Percentiles rank a stretch among this genome's conserved stretches.
Conservation (phyloP, 805 yeast genomes). For the Wickerhamiella sorbophila region DNA sequence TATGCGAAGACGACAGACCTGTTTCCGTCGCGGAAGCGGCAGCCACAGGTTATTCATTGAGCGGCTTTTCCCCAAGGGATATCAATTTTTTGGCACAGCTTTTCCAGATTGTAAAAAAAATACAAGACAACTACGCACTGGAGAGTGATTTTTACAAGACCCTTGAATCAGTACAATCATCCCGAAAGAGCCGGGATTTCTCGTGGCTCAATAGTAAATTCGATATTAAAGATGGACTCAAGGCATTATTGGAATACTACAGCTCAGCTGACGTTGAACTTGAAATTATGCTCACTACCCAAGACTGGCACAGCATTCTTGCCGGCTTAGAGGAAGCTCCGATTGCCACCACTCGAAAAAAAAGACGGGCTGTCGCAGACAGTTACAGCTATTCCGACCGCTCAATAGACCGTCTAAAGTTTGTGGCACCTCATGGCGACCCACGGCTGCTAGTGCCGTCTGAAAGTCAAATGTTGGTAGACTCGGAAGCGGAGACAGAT, state of each 20-base stretch:
- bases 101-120: slow-evolving; percentile 4
- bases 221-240: not conserved
- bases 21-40: slow-evolving; percentile 9
- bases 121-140: slow-evolving; percentile 1
- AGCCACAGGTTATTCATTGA: not conserved
- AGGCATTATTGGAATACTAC: not conserved
- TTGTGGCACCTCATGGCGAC: slow-evolving; percentile 7
- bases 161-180: too few relatives aligned
- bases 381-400: not conserved
- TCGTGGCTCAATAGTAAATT: slow-evolving; percentile 1
- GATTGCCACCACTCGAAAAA: not conserved
- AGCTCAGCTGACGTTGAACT: not conserved
- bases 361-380: slow-evolving; percentile 1
- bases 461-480: not conserved
- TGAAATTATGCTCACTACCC: not conserved
- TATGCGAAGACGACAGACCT: slow-evolving; percentile 11
- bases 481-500: slow-evolving; percentile 1
- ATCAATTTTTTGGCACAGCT: slow-evolving; percentile 8
- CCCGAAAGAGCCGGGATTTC: not conserved
- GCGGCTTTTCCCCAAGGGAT: slow-evolving; percentile 13
- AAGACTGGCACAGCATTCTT: slow-evolving; percentile 5
- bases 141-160: not conserved
- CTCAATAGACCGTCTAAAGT: slow-evolving; percentile 4
- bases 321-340: slow-evolving; percentile 5
- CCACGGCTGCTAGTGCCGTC: not conserved